Percentiles rank a stretch among this genome's conserved stretches.
These are phyloP conservation scores for Candolleomyces eurysporus DNA, from an alignment of 768 basidiomycete genomes.

Conservation along the genomic window DNA sequence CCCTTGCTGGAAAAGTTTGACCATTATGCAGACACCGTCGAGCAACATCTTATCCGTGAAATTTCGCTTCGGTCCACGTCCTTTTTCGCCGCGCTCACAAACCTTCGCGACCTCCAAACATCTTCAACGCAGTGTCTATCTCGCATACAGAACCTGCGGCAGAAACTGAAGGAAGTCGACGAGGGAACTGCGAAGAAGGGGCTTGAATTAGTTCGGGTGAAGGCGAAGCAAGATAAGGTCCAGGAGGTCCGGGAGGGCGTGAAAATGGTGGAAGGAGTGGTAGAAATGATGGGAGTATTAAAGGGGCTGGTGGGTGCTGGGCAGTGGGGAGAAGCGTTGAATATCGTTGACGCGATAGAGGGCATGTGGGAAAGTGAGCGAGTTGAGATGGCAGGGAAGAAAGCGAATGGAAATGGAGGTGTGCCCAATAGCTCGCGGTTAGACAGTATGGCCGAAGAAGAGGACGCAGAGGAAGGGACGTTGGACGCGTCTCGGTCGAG, in stretches of 20 bases:
- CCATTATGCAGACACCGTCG: constrained; percentile 89
- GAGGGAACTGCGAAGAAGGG: constrained; percentile 76
- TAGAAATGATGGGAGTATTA: constrained; percentile 75
- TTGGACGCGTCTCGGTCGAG: not conserved
- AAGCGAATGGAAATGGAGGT: constrained; percentile 19
- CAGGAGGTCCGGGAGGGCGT: constrained; percentile 58
- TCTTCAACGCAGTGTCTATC: constrained; percentile 83
- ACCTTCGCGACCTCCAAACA: constrained; percentile 88
- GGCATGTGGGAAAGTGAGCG: constrained; percentile 45
- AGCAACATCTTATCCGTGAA: constrained; percentile 91
- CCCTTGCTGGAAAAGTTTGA: constrained; percentile 88
- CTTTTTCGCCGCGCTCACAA: constrained; percentile 95
- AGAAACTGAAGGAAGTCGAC: constrained; percentile 73
- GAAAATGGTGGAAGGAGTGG: constrained; percentile 62
- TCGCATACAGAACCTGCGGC: constrained; percentile 71
- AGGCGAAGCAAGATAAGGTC: constrained; percentile 60
- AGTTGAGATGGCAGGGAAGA: constrained; percentile 5
- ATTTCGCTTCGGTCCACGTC: constrained; percentile 87
- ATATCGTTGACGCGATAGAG: constrained; percentile 67
- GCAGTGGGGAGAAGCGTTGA: constrained; percentile 85
- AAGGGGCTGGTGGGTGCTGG: constrained; percentile 75
- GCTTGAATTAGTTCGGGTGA: constrained; percentile 66
- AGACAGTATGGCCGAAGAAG: constrained; percentile 36
- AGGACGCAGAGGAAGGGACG: constrained; percentile 12
- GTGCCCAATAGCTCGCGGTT: constrained; percentile 25